Percentiles rank a stretch among this genome's conserved stretches.
These are phyloP conservation scores for Paraurostyla sp. DNA, from an alignment of 73 alveolate genomes.

Conservation along the genomic window DNA sequence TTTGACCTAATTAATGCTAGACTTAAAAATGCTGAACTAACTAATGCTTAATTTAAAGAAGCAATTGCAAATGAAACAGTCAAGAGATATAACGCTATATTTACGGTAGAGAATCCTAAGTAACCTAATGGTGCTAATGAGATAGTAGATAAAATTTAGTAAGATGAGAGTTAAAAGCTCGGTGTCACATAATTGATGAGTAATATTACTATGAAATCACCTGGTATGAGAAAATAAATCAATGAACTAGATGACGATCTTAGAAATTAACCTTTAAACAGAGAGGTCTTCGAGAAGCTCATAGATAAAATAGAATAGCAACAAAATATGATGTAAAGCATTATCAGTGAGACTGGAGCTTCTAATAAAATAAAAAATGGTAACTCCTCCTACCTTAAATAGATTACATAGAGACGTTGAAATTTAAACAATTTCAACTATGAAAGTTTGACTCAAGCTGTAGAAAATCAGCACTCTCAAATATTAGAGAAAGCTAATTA, in stretches of 20 bases:
- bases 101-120: not conserved
- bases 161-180: not conserved
- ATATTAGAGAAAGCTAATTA: not conserved
- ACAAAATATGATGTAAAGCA: not conserved
- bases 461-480: not conserved
- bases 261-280: slow-evolving; percentile 2
- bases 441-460: not conserved
- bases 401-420: not conserved
- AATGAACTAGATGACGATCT: not conserved
- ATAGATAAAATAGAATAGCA: slow-evolving; percentile 5
- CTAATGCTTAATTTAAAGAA: not conserved
- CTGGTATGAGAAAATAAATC: not conserved
- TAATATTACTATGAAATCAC: slow-evolving; percentile 4
- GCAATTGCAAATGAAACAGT: not conserved
- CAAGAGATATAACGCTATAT: not conserved
- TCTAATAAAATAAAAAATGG: not conserved
- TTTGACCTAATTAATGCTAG: not conserved
- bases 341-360: slow-evolving; percentile 18
- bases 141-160: not conserved
- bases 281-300: slow-evolving; percentile 18
- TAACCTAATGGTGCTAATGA: not conserved
- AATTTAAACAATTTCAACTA: not conserved
- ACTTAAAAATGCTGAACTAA: not conserved
- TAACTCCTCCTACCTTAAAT: not conserved
- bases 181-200: slow-evolving; percentile 4